Conservation (phyloP, 352 stramenopile species). For the Phytophthora agathidicida region DNA sequence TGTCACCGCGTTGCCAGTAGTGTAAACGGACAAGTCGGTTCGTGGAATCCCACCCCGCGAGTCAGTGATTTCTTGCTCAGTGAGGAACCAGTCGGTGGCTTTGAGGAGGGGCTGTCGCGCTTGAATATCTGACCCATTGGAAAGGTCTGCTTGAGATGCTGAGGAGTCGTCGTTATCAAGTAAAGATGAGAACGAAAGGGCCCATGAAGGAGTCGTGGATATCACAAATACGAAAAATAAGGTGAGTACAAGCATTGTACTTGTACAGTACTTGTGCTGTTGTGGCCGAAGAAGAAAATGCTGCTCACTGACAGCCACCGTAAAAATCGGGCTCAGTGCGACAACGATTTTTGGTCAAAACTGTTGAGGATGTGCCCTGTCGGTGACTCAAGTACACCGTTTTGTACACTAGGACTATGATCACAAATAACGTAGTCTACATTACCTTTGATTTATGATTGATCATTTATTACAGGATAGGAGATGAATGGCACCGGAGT, state of each 20-base stretch:
- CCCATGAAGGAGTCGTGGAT: neutral
- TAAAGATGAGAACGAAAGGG: neutral
- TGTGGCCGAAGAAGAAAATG: too few species aligned
- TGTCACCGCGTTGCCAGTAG: conserved; percentile 47
- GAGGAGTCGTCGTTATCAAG: neutral
- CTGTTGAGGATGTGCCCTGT: too few species aligned
- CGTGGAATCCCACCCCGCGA: conserved; percentile 48
- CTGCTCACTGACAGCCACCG: too few species aligned
- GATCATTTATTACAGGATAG: too few species aligned
- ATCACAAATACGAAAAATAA: neutral
- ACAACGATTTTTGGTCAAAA: too few species aligned
- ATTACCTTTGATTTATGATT: too few species aligned
- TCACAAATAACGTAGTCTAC: too few species aligned
- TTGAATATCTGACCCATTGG: conserved; percentile 33
- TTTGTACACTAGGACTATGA: too few species aligned
- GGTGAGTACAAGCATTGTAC: conserved; percentile 2
- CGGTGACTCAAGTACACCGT: too few species aligned
- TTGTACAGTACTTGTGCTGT: too few species aligned
- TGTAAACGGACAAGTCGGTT: conserved; percentile 39
- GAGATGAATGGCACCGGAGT: too few species aligned
- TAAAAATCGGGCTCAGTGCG: too few species aligned
- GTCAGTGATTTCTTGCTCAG: conserved; percentile 48
- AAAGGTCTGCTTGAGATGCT: neutral
- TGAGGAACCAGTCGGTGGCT: conserved; percentile 60
- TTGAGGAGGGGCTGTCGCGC: conserved; percentile 48